These are phyloP conservation scores for Diplogelasinospora grovesii DNA, from an alignment of 495 filamentous ascomycete genomes.

Conservation along the genomic window DNA sequence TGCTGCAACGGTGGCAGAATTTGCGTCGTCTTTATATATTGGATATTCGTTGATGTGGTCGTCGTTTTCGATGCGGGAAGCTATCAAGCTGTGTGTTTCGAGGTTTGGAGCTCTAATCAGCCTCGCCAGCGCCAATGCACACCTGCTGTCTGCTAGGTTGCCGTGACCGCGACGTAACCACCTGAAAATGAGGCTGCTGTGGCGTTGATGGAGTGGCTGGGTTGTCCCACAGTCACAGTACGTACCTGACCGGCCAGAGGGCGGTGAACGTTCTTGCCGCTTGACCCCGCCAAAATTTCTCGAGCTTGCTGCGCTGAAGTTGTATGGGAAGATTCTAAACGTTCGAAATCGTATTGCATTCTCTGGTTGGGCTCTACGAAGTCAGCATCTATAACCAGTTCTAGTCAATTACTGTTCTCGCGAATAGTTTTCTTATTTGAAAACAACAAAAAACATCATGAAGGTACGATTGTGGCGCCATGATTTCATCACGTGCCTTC, in stretches of 20 bases:
- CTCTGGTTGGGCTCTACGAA: too few species aligned
- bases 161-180: conserved; percentile 27
- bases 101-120: too few species aligned
- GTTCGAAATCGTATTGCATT: too few species aligned
- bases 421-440: too few species aligned
- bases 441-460: conserved; percentile 11
- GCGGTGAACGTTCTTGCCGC: conserved; percentile 24
- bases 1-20: too few species aligned
- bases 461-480: conserved; percentile 13
- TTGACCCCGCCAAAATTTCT: conserved; percentile 31
- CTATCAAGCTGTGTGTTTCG: too few species aligned
- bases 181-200: conserved; percentile 2
- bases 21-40: too few species aligned
- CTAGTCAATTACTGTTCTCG: too few species aligned
- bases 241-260: conserved; percentile 6
- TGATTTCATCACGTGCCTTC: neutral
- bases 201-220: conserved; percentile 11
- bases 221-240: neutral
- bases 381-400: too few species aligned
- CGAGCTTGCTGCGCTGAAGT: neutral
- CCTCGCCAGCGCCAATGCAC: conserved; percentile 16
- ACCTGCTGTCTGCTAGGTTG: conserved; percentile 23
- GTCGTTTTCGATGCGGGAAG: too few species aligned
- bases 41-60: too few species aligned
- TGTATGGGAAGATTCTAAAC: too few species aligned